These are phyloP conservation scores for Hymenoscyphus scutula DNA, from an alignment of 2,329 filamentous ascomycete species.

Conservation along the genomic window DNA sequence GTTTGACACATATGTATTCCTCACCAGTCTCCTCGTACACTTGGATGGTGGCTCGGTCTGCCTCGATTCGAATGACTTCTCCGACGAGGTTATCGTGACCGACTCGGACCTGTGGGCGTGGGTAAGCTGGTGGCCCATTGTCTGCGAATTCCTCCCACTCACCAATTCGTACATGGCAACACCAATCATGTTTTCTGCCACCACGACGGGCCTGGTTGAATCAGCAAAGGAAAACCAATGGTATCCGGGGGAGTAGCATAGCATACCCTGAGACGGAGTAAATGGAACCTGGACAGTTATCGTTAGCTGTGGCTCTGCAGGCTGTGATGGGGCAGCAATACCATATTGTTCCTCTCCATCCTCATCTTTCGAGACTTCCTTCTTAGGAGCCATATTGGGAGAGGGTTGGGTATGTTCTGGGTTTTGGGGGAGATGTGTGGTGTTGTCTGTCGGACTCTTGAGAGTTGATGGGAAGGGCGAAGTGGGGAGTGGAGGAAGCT, in stretches of 20 bases:
- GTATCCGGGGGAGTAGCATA: slow-evolving; percentile 21
- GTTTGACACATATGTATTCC: slow-evolving; percentile 27
- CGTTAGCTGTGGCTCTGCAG: slow-evolving; percentile 26
- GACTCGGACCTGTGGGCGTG: slow-evolving; percentile 69
- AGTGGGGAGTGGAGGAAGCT: slow-evolving; percentile 44
- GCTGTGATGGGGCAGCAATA: slow-evolving; percentile 34
- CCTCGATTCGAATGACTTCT: slow-evolving; percentile 97
- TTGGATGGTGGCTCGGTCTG: slow-evolving; percentile 94
- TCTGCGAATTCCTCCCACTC: slow-evolving; percentile 13
- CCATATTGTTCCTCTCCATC: slow-evolving; percentile 56
- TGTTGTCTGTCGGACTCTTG: slow-evolving; percentile 32
- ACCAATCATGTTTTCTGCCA: slow-evolving; percentile 97
- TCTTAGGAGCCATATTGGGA: slow-evolving; percentile 40
- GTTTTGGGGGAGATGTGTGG: slow-evolving; percentile 14
- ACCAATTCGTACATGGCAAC: slow-evolving; percentile 99
- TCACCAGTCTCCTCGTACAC: slow-evolving; percentile 98
- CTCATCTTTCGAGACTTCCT: slow-evolving; percentile 40
- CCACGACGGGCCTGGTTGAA: slow-evolving; percentile 74
- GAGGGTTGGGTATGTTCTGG: slow-evolving; percentile 27
- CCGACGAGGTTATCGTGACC: slow-evolving; percentile 89
- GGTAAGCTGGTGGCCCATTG: slow-evolving; percentile 45
- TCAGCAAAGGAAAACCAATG: slow-evolving; percentile 9
- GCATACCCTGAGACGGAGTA: slow-evolving; percentile 67
- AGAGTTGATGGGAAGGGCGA: slow-evolving; percentile 28
- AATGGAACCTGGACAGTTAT: slow-evolving; percentile 50